Percentiles rank a stretch among this genome's conserved stretches.
These are phyloP conservation scores for Auriculariales sp. DNA, from an alignment of 768 basidiomycete species.

Conservation along the genomic window DNA sequence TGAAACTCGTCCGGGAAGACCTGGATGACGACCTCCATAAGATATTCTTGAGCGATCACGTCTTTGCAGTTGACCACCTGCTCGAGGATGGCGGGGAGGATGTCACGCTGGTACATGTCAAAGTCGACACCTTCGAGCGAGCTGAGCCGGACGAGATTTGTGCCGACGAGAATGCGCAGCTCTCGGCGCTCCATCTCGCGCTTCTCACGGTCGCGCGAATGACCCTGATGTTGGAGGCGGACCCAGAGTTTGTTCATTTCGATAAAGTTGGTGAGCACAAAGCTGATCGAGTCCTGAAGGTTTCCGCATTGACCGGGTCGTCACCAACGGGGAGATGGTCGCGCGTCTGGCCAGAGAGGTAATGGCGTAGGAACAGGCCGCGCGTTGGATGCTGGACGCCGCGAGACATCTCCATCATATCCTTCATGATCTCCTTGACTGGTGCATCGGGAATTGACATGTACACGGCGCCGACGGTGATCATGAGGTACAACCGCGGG, in stretches of 20 bases:
- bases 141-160: conserved; percentile 88
- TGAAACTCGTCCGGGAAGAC: conserved; percentile 99
- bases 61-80: conserved; percentile 98
- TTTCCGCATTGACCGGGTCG: conserved; percentile 69
- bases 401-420: conserved; percentile 99
- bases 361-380: conserved; percentile 90
- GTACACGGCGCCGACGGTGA: conserved; percentile 97
- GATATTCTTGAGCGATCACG: conserved; percentile 94
- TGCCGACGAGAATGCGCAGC: conserved; percentile 90
- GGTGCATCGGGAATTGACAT: conserved; percentile 97
- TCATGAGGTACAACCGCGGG: conserved; percentile 92
- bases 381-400: conserved; percentile 96
- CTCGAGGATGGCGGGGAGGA: conserved; percentile 86
- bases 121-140: conserved; percentile 95
- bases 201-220: conserved; percentile 93
- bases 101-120: conserved; percentile 72
- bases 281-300: conserved; percentile 87
- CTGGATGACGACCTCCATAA: conserved; percentile 99
- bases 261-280: conserved; percentile 96
- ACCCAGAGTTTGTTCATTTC: conserved; percentile 99
- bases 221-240: conserved; percentile 92
- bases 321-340: conserved; percentile 86
- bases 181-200: conserved; percentile 93
- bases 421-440: conserved; percentile 99
- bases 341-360: conserved; percentile 91